Evolutionary conservation across 306 rosid genomes (phyloP).

Genomic region (Hippophae rhamnoides): DNA sequence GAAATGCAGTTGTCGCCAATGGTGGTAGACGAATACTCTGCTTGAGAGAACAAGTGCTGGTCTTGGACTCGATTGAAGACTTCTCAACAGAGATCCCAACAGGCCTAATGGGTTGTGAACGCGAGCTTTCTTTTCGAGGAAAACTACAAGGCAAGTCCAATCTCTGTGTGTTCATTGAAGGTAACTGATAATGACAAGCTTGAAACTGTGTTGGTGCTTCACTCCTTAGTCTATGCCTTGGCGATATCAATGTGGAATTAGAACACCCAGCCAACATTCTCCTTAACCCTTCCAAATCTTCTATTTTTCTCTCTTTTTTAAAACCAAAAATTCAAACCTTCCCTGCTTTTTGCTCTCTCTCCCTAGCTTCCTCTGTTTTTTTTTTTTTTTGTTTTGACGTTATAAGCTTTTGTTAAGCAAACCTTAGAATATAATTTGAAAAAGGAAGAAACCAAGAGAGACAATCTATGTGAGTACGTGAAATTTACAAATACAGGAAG

Average conservation of each 20-base stretch:
- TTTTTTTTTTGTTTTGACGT: slow-evolving; percentile 10
- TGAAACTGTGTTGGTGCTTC: slow-evolving; percentile 85
- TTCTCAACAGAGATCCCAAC: slow-evolving; percentile 64
- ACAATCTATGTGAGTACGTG: slow-evolving; percentile 49
- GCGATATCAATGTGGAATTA: slow-evolving; percentile 96
- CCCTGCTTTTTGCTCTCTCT: slow-evolving; percentile 24
- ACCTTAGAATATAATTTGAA: slow-evolving; percentile 14
- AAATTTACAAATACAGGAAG: slow-evolving; percentile 11
- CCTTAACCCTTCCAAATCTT: slow-evolving; percentile 33
- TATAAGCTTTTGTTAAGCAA: slow-evolving; percentile 9
- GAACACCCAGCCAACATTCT: slow-evolving; percentile 99
- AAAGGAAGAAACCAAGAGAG: slow-evolving; percentile 33
- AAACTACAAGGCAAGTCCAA: slow-evolving; percentile 82
- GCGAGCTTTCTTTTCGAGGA: slow-evolving; percentile 55
- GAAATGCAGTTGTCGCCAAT: slow-evolving; percentile 32
- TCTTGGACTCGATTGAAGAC: slow-evolving; percentile 34
- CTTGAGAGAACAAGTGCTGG: slow-evolving; percentile 51
- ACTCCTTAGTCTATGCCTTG: slow-evolving; percentile 95
- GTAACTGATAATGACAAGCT: slow-evolving; percentile 77
- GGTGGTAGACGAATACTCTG: slow-evolving; percentile 84
- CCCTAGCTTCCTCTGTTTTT: slow-evolving; percentile 26
- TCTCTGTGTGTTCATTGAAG: slow-evolving; percentile 97
- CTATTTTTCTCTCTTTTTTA: slow-evolving; percentile 22
- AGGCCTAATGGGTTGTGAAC: slow-evolving; percentile 63
- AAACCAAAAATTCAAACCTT: slow-evolving; percentile 33